Evolutionary conservation across 2,329 filamentous ascomycete species (phyloP).

Genomic region (Monosporascus sp.): DNA sequence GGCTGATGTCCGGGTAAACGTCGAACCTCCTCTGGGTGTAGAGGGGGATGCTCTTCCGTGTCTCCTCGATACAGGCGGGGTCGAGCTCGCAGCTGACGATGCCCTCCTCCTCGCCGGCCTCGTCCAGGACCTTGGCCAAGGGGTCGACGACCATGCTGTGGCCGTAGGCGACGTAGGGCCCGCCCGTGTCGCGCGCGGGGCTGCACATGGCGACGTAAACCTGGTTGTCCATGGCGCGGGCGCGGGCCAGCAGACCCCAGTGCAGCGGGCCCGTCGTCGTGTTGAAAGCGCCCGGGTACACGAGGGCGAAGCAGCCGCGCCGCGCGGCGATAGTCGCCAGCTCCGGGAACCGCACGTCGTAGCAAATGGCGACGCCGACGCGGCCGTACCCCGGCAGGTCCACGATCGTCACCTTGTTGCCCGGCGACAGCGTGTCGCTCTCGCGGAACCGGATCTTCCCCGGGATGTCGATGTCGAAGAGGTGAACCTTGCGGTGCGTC

Average conservation of each 20-base stretch:
- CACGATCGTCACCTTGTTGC: constrained; percentile 78
- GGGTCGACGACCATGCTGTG: constrained; percentile 87
- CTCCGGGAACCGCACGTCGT: constrained; percentile 95
- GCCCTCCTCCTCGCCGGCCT: constrained; percentile 73
- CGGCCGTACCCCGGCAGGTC: constrained; percentile 85
- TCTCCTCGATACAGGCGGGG: constrained; percentile 63
- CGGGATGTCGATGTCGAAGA: constrained; percentile 97
- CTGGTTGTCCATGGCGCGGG: constrained; percentile 88
- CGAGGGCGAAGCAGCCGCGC: constrained; percentile 75
- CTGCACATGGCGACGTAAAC: constrained; percentile 90
- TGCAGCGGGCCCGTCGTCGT: constrained; percentile 86
- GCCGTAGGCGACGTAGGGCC: constrained; percentile 84
- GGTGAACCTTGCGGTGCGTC: constrained; percentile 86
- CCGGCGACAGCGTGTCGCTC: constrained; percentile 80
- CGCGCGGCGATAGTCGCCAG: constrained; percentile 83
- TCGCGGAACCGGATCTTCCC: constrained; percentile 90
- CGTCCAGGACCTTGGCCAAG: constrained; percentile 72
- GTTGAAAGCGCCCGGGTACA: constrained; percentile 98
- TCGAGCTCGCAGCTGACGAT: constrained; percentile 70
- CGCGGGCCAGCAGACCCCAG: constrained; percentile 79
- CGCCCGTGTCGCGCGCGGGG: constrained; percentile 72
- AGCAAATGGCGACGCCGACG: constrained; percentile 89
- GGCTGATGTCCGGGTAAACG: constrained; percentile 85
- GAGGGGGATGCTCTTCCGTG: constrained; percentile 78
- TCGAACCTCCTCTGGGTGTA: constrained; percentile 85